Evolutionary conservation across 768 basidiomycete species (phyloP), one percentile per base, ranked within the genome.

Genomic region (Tremella yokohamensis): DNA sequence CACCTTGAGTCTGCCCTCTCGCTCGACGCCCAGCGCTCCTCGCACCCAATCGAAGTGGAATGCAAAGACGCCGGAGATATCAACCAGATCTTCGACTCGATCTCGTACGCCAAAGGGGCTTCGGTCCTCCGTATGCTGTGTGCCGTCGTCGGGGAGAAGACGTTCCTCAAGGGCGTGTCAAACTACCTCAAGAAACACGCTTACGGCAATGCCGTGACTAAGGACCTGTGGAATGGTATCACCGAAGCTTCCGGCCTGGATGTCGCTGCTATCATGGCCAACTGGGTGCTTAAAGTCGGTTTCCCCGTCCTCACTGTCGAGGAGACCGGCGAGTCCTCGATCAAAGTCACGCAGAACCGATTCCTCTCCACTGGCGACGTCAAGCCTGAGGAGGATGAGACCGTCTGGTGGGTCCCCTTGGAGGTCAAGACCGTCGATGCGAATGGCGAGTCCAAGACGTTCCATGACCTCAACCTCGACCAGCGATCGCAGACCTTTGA

Each of bases 41-140:
- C 89, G 11, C 93, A 98, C 74, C 88, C 94, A 1, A 88, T 98
- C 66, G 90, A 97, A 74, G 89, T 94, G 24, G 85, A 87, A 13
- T 90, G 88, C 71, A 87, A 86, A 0, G 89, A 93, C 72, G 87
- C 89, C 8, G 87, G 88, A 69, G 82, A 86, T 65, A 89, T 91
- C 69, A 87, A 87, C 67, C 74, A 93, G 84, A 90, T 94, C 58
- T 94, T 96, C 70, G 92, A 94, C 69, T 82, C 84, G 3, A 79
- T 96, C 52, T 89, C 87, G 2, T 94, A 93, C 76, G 85, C 87
- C 40, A 93, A 80, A 67, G 78, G 77, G 45, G 78, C 74, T 20
- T 74, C 71, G 82, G 93, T 96, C n/a, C 83, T 98, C 48, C 87
- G 90, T 69, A 98, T 98, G 93, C 80, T 98, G 55, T 84, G 86